A percentile compares a stretch with the other conserved stretches of the same genome.
phyloP scores from a whole-genome alignment of 1,284 basidiomycete species.

The Ustilago shanxiensis region DNA sequence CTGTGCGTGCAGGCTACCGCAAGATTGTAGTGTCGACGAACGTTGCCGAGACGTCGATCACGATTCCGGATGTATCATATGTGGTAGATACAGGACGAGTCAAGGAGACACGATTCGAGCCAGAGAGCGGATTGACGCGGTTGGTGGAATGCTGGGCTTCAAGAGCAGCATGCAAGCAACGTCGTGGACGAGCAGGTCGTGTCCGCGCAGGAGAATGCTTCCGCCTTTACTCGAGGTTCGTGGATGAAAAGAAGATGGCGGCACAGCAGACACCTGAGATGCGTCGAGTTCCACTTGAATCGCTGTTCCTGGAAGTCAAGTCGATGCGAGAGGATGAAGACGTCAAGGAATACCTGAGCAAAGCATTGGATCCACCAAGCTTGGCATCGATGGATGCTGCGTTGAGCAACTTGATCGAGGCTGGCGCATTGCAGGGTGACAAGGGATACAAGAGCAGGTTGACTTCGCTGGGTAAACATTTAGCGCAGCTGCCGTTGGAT shows the following conservation, averaged over 20 bases:
- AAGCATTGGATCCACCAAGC: conserved; percentile 87
- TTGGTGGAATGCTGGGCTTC: conserved; percentile 85
- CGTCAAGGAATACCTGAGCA: conserved; percentile 79
- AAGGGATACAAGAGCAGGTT: conserved; percentile 74
- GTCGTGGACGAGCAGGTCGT: conserved; percentile 89
- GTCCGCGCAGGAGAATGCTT: conserved; percentile 72
- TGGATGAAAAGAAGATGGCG: conserved; percentile 80
- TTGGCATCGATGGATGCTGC: conserved; percentile 83
- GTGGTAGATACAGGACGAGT: conserved; percentile 83
- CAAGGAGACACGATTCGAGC: conserved; percentile 88
- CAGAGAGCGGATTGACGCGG: conserved; percentile 80
- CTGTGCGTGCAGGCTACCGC: conserved; percentile 75
- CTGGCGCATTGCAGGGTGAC: conserved; percentile 80
- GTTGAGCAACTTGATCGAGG: conserved; percentile 79
- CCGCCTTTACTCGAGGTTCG: conserved; percentile 80
- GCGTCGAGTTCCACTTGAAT: conserved; percentile 87
- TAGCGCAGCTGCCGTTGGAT: conserved; percentile 86
- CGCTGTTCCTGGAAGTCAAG: conserved; percentile 84
- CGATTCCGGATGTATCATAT: conserved; percentile 75
- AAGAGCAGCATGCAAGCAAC: conserved; percentile 83
- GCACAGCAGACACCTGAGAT: conserved; percentile 84
- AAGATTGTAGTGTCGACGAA: conserved; percentile 92
- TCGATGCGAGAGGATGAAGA: conserved; percentile 83
- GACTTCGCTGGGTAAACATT: conserved; percentile 85
- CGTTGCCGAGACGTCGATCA: conserved; percentile 92